Base-by-base conservation (phyloP, 495 filamentous ascomycete species). In the Penicillium dipodomyicola region DNA sequence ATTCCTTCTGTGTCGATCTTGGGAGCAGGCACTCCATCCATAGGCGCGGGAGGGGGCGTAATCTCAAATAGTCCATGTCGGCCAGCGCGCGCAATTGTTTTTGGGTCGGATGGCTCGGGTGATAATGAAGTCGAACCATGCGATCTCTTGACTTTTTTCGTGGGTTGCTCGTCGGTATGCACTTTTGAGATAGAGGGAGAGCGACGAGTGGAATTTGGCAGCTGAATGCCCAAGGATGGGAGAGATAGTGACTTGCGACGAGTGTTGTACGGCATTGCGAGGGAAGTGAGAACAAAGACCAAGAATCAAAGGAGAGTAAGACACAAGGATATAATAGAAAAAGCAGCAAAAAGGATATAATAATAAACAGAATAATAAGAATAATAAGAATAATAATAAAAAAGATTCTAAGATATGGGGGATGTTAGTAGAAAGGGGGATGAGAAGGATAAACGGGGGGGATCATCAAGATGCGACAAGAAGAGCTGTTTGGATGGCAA, bases 191-290 rank as follows among this genome's bases (percentile, higher is more conserved):
- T 63, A 46, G 88, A 84, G 61, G 87, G 84, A 64, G 84, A 84
- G 70, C 85, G 84, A 72, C 91, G 83, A 54, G 86, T 84, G 56
- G 86, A 83, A 67, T 87, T 87, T 47, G 92, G 94, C 46, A 98
- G 76, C 64, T 93, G 90, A 59, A 97, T 96, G 68, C 94, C 94
- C 61, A 97, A 82, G 56, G 91, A 92, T 20, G 91, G 89, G 61
- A 98, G 80, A 30, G 94, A 98, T 66, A 98, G 75, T 68, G 92
- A 96, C 78, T 97, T 98, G 73, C 94, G 87, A 75, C 94, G 88
- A 59, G 94, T 98, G 74, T 98, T 96, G 82, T 97, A 97, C 60
- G 91, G 91, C 91, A 96, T 96, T 84, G 69, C 58, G 41, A 46
- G 32, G 20, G 40, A 60, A 37, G 14, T n/a, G 49, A 44, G 49